Percentiles rank a stretch among this genome's conserved stretches.
Evolutionary conservation across 139 green algal species (phyloP).

Genomic region (Micromonas pusilla): DNA sequence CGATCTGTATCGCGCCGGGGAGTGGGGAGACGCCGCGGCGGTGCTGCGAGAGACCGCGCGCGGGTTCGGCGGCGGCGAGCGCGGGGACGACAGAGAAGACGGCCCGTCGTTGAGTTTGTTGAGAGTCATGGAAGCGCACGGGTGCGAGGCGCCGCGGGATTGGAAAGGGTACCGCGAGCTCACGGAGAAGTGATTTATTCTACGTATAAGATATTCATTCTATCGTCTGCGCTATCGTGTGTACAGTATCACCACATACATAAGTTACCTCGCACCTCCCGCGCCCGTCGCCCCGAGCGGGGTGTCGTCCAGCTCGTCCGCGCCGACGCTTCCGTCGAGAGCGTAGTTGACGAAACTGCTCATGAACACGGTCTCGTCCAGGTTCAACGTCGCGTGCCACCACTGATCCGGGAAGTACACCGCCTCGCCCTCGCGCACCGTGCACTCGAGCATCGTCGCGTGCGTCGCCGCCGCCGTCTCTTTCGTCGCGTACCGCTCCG

Average conservation of each 20-base stretch:
- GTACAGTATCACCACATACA: neutral
- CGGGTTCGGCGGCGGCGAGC: neutral
- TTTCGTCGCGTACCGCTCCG: neutral
- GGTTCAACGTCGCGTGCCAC: slow-evolving; percentile 22
- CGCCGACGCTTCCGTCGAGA: neutral
- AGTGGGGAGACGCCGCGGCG: slow-evolving; percentile 12
- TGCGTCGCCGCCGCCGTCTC: neutral
- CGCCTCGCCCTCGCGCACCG: neutral
- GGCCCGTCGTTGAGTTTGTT: slow-evolving; percentile 51
- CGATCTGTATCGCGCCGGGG: slow-evolving; percentile 40
- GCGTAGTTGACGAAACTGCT: slow-evolving; percentile 11
- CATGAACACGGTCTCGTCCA: slow-evolving; percentile 21
- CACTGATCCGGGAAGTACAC: slow-evolving; percentile 12
- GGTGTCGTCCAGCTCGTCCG: neutral
- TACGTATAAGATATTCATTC: neutral
- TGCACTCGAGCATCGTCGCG: slow-evolving; percentile 6
- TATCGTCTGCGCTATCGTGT: neutral
- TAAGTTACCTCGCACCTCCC: neutral
- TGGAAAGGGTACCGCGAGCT: slow-evolving; percentile 81
- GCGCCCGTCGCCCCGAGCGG: no score
- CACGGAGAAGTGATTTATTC: slow-evolving; percentile 68
- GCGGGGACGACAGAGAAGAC: slow-evolving; percentile 45
- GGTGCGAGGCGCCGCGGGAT: slow-evolving; percentile 50
- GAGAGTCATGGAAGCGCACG: slow-evolving; percentile 54
- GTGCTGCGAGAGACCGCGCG: neutral